phyloP scores from a whole-genome alignment of 148 eudicot species.

The Rhododendron kiyosumense region DNA sequence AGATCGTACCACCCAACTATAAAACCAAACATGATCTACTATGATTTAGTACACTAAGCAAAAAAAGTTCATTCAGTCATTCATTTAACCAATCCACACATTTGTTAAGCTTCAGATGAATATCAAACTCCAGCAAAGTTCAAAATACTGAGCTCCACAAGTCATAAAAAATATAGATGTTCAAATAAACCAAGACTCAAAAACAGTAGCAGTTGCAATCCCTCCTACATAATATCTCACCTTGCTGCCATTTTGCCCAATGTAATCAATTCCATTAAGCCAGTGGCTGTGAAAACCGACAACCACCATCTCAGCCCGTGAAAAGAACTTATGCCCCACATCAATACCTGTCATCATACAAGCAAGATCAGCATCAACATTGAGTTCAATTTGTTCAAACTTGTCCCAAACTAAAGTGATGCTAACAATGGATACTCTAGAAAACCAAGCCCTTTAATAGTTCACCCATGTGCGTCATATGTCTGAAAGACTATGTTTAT shows the following conservation, averaged over 20 bases:
- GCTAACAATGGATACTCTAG: not conserved
- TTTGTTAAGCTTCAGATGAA: not conserved
- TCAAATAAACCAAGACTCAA: not conserved
- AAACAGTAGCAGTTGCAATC: not conserved
- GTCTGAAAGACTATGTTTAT: not conserved
- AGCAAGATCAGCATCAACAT: conserved; percentile 5
- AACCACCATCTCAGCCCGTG: conserved; percentile 87
- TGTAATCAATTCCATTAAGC: conserved; percentile 85
- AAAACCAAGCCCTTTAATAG: not conserved
- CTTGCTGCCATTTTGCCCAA: conserved; percentile 38
- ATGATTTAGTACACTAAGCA: not conserved
- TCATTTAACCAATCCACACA: not conserved
- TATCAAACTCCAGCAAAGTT: conserved; percentile 3
- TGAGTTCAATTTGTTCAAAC: not conserved
- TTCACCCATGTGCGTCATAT: not conserved
- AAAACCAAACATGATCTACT: not conserved
- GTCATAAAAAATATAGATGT: not conserved
- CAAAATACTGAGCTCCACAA: not conserved
- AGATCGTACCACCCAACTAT: not conserved
- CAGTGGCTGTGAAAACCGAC: conserved; percentile 87
- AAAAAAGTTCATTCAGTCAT: not conserved
- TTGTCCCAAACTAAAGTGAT: not conserved
- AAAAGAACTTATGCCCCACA: conserved; percentile 89
- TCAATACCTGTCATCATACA: conserved; percentile 60
- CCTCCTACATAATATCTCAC: conserved; percentile 11